Percentiles rank a stretch among this genome's conserved stretches.
These are phyloP conservation scores for Cordyceps javanica DNA, from an alignment of 2,329 filamentous ascomycete genomes.

Conservation along the genomic window DNA sequence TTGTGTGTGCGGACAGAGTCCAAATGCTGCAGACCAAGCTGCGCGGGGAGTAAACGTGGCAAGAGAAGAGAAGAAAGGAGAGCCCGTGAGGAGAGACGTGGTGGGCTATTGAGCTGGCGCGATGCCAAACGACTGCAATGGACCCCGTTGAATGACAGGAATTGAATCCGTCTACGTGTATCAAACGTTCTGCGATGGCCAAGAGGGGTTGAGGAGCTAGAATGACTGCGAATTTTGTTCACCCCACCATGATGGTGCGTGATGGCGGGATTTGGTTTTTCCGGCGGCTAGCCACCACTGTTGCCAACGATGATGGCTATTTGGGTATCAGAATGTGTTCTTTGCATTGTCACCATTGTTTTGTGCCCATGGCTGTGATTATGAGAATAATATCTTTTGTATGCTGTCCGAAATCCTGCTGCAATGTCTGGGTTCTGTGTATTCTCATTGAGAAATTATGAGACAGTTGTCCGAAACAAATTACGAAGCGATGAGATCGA, in stretches of 20 bases:
- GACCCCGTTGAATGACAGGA: background rate
- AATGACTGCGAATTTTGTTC: conserved; percentile 8
- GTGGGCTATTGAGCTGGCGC: conserved; percentile 25
- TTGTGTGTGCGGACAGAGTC: conserved; percentile 43
- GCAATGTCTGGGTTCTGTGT: background rate
- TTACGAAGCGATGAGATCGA: too few species aligned
- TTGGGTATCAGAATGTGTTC: too few species aligned
- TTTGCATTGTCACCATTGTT: background rate
- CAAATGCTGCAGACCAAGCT: conserved; percentile 61
- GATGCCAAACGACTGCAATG: background rate
- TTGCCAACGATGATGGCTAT: too few species aligned
- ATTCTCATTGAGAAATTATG: background rate
- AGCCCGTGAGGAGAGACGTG: conserved; percentile 31
- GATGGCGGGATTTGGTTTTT: conserved; percentile 7
- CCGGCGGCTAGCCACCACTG: background rate
- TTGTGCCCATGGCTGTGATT: too few species aligned
- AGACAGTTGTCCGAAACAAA: too few species aligned
- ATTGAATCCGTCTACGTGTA: conserved; percentile 8
- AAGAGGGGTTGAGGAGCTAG: conserved; percentile 1
- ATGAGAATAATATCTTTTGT: background rate
- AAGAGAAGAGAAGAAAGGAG: conserved; percentile 47
- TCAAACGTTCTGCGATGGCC: background rate
- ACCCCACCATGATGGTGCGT: conserved; percentile 5
- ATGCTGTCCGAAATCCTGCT: background rate
- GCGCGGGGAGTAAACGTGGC: conserved; percentile 47